phyloP scores from a whole-genome alignment of 2,329 filamentous ascomycete genomes.

The Dryadomyces quercus-mongolicae region DNA sequence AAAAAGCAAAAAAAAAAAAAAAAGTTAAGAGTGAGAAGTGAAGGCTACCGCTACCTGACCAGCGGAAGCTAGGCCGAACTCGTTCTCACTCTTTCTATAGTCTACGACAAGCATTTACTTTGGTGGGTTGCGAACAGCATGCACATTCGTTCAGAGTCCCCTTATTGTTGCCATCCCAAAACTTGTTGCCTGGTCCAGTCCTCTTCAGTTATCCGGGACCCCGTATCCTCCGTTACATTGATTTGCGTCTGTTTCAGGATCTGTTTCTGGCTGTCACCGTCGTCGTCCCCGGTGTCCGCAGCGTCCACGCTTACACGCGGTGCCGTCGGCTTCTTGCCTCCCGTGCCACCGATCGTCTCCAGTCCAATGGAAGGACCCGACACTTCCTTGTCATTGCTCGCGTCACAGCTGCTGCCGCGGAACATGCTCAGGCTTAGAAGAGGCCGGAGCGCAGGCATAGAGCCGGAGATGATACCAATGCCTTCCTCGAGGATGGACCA shows the following conservation, averaged over 20 bases:
- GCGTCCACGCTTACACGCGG: not conserved
- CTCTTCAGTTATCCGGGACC: not conserved
- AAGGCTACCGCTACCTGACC: no score
- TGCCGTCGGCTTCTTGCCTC: not conserved
- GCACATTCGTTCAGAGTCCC: no score
- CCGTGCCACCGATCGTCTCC: not conserved
- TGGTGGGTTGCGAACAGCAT: no score
- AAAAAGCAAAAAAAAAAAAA: no score
- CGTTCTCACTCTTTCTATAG: no score
- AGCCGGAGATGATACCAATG: slow-evolving; percentile 1
- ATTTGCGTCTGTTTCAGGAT: slow-evolving; percentile 2
- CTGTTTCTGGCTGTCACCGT: slow-evolving; percentile 2
- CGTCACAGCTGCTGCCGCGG: not conserved
- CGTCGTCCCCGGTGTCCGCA: not conserved
- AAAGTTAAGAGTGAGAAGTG: no score
- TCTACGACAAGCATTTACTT: no score
- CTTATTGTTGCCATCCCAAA: slow-evolving; percentile 1
- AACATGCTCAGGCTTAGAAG: not conserved
- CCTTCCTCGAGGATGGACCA: slow-evolving; percentile 2
- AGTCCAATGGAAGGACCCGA: not conserved
- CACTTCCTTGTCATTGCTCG: not conserved
- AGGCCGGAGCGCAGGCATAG: not conserved
- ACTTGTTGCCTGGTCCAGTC: slow-evolving; percentile 1
- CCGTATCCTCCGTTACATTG: not conserved
- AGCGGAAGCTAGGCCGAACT: no score